These are phyloP conservation scores for Nakazawaea ernobii DNA, from an alignment of 805 yeast genomes.

Conservation along the genomic window DNA sequence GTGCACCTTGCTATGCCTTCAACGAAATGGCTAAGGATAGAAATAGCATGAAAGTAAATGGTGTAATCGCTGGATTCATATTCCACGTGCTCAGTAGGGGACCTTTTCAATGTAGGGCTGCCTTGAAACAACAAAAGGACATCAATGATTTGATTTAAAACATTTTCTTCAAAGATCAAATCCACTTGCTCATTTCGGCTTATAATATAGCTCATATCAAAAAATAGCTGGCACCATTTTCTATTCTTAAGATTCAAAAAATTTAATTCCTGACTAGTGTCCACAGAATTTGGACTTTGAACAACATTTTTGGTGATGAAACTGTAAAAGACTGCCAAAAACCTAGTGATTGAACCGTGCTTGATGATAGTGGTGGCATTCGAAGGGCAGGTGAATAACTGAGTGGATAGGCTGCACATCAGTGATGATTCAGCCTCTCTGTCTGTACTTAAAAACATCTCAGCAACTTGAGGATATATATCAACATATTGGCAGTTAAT, in stretches of 20 bases:
- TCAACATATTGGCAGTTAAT: slow-evolving; percentile 79
- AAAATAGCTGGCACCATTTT: slow-evolving; percentile 71
- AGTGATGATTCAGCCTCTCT: slow-evolving; percentile 85
- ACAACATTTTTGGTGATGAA: slow-evolving; percentile 53
- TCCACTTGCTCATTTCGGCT: slow-evolving; percentile 58
- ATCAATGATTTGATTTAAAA: slow-evolving; percentile 58
- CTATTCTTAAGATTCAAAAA: slow-evolving; percentile 56
- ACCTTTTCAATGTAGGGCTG: slow-evolving; percentile 67
- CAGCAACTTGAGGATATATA: slow-evolving; percentile 69
- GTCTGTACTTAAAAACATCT: slow-evolving; percentile 65
- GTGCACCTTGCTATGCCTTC: slow-evolving; percentile 48
- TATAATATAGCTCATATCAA: slow-evolving; percentile 73
- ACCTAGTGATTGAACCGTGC: slow-evolving; percentile 59
- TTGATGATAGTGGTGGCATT: slow-evolving; percentile 57
- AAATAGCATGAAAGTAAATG: slow-evolving; percentile 60
- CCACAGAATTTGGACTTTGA: slow-evolving; percentile 36
- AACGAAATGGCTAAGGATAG: slow-evolving; percentile 59
- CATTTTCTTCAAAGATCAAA: slow-evolving; percentile 36
- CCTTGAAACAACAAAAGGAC: slow-evolving; percentile 71
- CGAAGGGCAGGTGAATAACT: slow-evolving; percentile 85
- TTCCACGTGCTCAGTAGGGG: slow-evolving; percentile 77
- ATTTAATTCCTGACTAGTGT: slow-evolving; percentile 29
- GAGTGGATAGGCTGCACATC: slow-evolving; percentile 70
- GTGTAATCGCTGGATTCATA: slow-evolving; percentile 85
- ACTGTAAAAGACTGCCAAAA: slow-evolving; percentile 58